These are phyloP conservation scores for Perkinsus olseni DNA, from an alignment of 169 alveolate genomes.

Conservation along the genomic window DNA sequence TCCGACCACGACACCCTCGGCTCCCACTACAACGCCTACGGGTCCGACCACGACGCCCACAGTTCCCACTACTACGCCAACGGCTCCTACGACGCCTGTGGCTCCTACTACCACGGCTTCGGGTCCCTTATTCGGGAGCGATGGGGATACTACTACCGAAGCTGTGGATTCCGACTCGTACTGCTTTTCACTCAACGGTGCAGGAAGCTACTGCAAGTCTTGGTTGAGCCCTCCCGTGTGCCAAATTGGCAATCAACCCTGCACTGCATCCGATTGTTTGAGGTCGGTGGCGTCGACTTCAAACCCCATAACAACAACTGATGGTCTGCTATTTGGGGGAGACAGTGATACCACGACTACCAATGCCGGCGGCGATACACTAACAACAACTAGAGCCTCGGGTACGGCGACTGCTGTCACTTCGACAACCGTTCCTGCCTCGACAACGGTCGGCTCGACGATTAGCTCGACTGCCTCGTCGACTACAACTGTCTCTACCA, in stretches of 20 bases:
- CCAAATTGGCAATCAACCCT: not conserved
- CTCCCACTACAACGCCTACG: not conserved
- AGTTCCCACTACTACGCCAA: not conserved
- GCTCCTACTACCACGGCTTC: not conserved
- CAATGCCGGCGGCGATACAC: not conserved
- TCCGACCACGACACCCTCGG: not conserved
- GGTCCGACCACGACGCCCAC: not conserved
- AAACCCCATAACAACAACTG: not conserved
- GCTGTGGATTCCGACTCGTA: not conserved
- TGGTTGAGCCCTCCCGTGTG: not conserved
- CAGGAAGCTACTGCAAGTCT: not conserved
- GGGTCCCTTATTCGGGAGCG: not conserved
- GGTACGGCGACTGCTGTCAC: not conserved
- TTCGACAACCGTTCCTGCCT: no score
- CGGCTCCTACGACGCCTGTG: not conserved
- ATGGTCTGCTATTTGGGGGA: not conserved
- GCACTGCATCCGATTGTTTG: not conserved
- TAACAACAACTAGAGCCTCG: not conserved
- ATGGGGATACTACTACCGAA: not conserved
- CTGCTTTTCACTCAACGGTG: not conserved
- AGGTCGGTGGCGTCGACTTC: not conserved
- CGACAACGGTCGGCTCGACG: no score
- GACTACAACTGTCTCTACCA: not conserved
- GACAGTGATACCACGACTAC: not conserved
- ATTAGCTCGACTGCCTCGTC: not conserved